These are phyloP conservation scores for Lasiosphaeris hirsuta DNA, from an alignment of 495 filamentous ascomycete species.

Conservation along the genomic window DNA sequence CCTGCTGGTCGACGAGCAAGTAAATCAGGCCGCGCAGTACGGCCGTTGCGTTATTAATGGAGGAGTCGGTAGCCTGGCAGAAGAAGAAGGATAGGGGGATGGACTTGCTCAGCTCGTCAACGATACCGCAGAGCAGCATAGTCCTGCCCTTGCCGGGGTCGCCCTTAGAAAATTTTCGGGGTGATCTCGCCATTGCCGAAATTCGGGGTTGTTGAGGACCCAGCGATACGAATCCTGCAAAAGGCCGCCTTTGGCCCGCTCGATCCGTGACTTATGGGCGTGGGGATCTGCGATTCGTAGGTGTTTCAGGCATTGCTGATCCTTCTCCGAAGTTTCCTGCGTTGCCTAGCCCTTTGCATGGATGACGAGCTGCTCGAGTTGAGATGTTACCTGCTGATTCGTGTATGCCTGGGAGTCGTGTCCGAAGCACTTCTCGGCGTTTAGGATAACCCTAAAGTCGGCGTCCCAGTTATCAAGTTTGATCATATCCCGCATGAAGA, in stretches of 20 bases:
- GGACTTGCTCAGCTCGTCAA: constrained; percentile 30
- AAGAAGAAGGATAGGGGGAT: constrained; percentile 43
- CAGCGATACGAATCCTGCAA: constrained; percentile 40
- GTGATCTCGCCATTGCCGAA: constrained; percentile 31
- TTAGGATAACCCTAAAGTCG: no score
- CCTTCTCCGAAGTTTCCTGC: no score
- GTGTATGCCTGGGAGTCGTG: no score
- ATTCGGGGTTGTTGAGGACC: constrained; percentile 39
- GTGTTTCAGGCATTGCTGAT: no score
- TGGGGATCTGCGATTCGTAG: no score
- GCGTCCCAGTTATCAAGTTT: no score
- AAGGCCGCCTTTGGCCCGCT: constrained; percentile 37
- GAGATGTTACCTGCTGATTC: no score
- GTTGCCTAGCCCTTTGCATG: no score
- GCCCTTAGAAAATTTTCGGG: constrained; percentile 32
- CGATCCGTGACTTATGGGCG: no score
- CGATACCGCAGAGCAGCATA: constrained; percentile 38
- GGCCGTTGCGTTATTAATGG: constrained; percentile 38
- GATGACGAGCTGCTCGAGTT: no score
- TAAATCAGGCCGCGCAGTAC: constrained; percentile 43
- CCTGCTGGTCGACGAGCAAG: constrained; percentile 22
- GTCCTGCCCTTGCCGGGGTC: constrained; percentile 47
- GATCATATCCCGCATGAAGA: no score
- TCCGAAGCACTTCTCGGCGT: no score
- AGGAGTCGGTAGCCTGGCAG: constrained; percentile 34